phyloP scores from a whole-genome alignment of 2,329 filamentous ascomycete species.

The Albifimbria verrucaria region DNA sequence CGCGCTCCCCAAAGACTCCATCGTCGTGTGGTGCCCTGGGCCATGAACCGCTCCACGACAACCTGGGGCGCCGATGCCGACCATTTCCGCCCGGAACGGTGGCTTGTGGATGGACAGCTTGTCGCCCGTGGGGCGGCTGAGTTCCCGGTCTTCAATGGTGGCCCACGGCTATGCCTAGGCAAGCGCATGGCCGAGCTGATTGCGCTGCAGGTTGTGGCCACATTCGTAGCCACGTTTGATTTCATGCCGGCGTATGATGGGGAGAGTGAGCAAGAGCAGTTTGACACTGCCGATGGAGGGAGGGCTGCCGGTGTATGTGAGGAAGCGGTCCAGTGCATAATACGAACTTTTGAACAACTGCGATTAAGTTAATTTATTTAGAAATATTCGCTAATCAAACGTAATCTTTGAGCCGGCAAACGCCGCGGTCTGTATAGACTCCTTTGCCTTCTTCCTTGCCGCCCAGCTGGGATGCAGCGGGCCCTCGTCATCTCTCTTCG shows the following conservation, averaged over 20 bases:
- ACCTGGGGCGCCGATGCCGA: constrained; percentile 58
- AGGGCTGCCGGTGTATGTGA: constrained; percentile 44
- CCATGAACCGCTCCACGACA: constrained; percentile 54
- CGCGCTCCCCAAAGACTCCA: constrained; percentile 47
- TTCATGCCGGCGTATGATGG: constrained; percentile 41
- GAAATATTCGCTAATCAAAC: constrained; percentile 42
- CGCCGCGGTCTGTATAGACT: constrained; percentile 46
- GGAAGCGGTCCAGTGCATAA: constrained; percentile 10
- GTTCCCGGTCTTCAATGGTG: constrained; percentile 64
- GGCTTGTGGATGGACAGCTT: constrained; percentile 43
- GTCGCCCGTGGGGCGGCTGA: constrained; percentile 45
- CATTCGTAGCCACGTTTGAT: constrained; percentile 46
- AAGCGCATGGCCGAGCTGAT: constrained; percentile 63
- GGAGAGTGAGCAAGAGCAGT: constrained; percentile 54
- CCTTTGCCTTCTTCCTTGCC: constrained; percentile 60
- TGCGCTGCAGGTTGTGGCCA: constrained; percentile 53
- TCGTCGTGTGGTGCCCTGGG: constrained; percentile 63
- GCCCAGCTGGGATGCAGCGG: constrained; percentile 64
- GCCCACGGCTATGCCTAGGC: constrained; percentile 57
- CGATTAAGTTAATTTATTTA: not conserved
- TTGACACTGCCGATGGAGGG: constrained; percentile 63
- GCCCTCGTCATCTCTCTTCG: constrained; percentile 47
- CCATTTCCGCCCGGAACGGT: constrained; percentile 54
- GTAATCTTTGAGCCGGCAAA: constrained; percentile 58
- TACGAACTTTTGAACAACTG: constrained; percentile 1